phyloP scores from a whole-genome alignment of 1,139 yeast species.

The Schwanniomyces etchellsii region DNA sequence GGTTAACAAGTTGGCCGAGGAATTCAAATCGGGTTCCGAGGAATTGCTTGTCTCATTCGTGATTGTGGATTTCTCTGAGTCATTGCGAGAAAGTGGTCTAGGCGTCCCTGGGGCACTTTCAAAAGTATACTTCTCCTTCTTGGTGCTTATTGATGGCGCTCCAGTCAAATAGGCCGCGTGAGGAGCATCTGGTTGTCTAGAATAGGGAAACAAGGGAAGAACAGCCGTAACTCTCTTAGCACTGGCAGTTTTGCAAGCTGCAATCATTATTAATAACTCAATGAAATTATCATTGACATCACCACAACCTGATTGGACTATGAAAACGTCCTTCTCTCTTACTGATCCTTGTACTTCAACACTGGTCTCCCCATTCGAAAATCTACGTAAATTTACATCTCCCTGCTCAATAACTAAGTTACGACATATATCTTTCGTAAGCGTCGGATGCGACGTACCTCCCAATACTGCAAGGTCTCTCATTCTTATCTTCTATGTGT shows the following conservation, averaged over 20 bases:
- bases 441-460: constrained; percentile 67
- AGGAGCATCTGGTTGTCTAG: constrained; percentile 96
- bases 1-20: constrained; percentile 2
- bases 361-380: constrained; percentile 86
- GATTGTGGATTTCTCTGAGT: constrained; percentile 9
- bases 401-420: constrained; percentile 60
- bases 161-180: constrained; percentile 63
- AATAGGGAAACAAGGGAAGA: constrained; percentile 89
- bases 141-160: constrained; percentile 35
- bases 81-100: constrained; percentile 26
- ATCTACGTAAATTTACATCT: constrained; percentile 50
- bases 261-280: constrained; percentile 80
- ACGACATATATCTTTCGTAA: constrained; percentile 58
- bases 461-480: constrained; percentile 73
- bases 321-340: constrained; percentile 89
- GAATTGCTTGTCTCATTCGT: not conserved
- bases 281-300: constrained; percentile 87
- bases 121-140: constrained; percentile 42
- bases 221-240: constrained; percentile 94
- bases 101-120: constrained; percentile 68
- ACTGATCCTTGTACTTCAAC: constrained; percentile 80
- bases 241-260: constrained; percentile 94
- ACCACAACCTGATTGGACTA: constrained; percentile 77
- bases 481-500: constrained; percentile 47
- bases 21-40: not conserved